These are phyloP conservation scores for Terana coerulea DNA, from an alignment of 768 basidiomycete species.

Conservation along the genomic window DNA sequence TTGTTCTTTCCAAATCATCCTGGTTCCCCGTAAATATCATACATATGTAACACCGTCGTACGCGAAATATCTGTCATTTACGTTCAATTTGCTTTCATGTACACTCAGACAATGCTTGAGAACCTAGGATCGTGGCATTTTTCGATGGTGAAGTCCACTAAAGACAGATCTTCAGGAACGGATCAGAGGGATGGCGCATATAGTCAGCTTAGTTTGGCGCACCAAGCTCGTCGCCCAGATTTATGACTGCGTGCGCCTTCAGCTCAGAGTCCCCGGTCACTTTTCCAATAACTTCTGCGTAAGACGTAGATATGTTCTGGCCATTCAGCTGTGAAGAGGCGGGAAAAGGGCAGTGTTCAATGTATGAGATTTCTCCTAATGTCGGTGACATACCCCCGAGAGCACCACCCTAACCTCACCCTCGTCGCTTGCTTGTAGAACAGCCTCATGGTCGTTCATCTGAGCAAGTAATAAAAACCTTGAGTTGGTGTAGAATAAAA, in stretches of 20 bases:
- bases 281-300: constrained; percentile 1
- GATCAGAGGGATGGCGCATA: no score
- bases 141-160: constrained; percentile 10
- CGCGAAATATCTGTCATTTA: no score
- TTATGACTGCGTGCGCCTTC: constrained; percentile 2
- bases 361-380: no score
- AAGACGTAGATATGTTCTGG: neutral
- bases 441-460: constrained; percentile 4
- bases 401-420: constrained; percentile 6
- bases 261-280: neutral
- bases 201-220: no score
- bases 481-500: no score
- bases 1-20: no score
- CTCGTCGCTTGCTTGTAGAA: constrained; percentile 5
- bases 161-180: constrained; percentile 7
- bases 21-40: no score
- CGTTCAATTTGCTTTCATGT: no score
- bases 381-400: no score
- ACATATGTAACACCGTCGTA: no score
- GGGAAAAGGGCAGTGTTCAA: neutral
- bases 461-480: no score
- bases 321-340: neutral
- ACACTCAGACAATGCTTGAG: no score
- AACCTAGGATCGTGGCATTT: constrained; percentile 11
- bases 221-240: neutral